Evolutionary conservation across 108 stramenopile species (phyloP).

Genomic region (Nitzschia palea): DNA sequence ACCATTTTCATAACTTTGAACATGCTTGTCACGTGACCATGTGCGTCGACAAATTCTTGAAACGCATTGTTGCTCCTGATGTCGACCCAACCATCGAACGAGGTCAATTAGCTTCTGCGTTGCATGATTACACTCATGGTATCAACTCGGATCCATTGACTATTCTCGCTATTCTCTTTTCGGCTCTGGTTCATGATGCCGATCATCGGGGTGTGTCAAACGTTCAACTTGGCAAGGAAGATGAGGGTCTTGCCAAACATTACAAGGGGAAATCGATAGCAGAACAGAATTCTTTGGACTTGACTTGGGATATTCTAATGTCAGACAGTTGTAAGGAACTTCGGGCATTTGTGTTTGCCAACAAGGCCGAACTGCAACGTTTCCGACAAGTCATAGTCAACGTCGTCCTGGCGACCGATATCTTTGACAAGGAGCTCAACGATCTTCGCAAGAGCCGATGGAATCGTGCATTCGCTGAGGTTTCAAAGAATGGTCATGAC

Average conservation of each 20-base stretch:
- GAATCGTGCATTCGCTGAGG: conserved; percentile 18
- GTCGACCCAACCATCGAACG: conserved; percentile 13
- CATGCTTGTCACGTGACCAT: conserved; percentile 42
- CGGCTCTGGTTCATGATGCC: conserved; percentile 61
- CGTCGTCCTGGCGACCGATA: conserved; percentile 22
- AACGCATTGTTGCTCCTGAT: conserved; percentile 16
- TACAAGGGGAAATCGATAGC: conserved; percentile 47
- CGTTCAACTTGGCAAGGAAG: conserved; percentile 47
- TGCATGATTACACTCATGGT: conserved; percentile 42
- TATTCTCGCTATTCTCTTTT: conserved; percentile 54
- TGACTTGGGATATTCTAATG: conserved; percentile 48
- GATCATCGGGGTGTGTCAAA: conserved; percentile 64
- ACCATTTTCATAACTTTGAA: no score
- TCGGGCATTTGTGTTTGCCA: conserved; percentile 7
- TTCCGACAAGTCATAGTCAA: conserved; percentile 22
- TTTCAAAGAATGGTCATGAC: no score
- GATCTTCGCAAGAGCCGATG: conserved; percentile 27
- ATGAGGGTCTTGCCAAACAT: conserved; percentile 20
- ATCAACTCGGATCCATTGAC: conserved; percentile 57
- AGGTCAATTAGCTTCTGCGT: not conserved
- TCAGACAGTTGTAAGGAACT: conserved; percentile 32
- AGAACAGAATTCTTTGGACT: conserved; percentile 52
- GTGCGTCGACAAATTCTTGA: conserved; percentile 48
- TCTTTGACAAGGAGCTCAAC: conserved; percentile 26
- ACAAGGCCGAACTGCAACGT: conserved; percentile 11